Evolutionary conservation across 768 basidiomycete genomes (phyloP).

Genomic region (Naganishia vishniacii): DNA sequence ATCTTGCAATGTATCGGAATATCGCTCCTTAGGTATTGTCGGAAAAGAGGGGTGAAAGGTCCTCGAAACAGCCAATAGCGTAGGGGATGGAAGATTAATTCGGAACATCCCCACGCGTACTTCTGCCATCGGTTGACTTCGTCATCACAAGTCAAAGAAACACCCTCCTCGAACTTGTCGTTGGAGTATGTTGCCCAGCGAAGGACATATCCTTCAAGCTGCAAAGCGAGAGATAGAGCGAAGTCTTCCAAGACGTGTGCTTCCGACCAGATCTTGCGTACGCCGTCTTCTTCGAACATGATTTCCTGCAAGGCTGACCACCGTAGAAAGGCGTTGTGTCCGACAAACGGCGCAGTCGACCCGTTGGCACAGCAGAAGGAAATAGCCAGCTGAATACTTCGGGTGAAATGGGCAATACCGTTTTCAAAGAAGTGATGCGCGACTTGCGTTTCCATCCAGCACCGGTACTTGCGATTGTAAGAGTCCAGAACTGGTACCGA

Average conservation of each 20-base stretch:
- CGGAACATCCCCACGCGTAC: slow-evolving; percentile 47
- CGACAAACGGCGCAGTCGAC: slow-evolving; percentile 50
- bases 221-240: slow-evolving; percentile 60
- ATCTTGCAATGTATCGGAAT: slow-evolving; percentile 57
- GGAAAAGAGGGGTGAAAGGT: slow-evolving; percentile 60
- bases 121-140: slow-evolving; percentile 92
- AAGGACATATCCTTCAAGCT: slow-evolving; percentile 39
- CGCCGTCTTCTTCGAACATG: slow-evolving; percentile 65
- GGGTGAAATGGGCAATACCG: no score
- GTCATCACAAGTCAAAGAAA: slow-evolving; percentile 80
- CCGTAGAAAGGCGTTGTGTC: no score
- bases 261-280: slow-evolving; percentile 76
- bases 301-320: slow-evolving; percentile 81
- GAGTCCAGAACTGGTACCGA: no score
- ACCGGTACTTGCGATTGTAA: no score
- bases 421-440: no score
- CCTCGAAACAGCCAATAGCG: slow-evolving; percentile 70
- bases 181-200: slow-evolving; percentile 71
- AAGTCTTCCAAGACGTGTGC: slow-evolving; percentile 77
- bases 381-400: slow-evolving; percentile 10
- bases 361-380: slow-evolving; percentile 15
- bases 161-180: slow-evolving; percentile 84
- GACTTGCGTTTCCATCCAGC: no score
- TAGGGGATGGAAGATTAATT: slow-evolving; percentile 77
- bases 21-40: slow-evolving; percentile 46